These are phyloP conservation scores for Kwoniella bestiolae DNA, from an alignment of 768 basidiomycete genomes.

Conservation along the genomic window DNA sequence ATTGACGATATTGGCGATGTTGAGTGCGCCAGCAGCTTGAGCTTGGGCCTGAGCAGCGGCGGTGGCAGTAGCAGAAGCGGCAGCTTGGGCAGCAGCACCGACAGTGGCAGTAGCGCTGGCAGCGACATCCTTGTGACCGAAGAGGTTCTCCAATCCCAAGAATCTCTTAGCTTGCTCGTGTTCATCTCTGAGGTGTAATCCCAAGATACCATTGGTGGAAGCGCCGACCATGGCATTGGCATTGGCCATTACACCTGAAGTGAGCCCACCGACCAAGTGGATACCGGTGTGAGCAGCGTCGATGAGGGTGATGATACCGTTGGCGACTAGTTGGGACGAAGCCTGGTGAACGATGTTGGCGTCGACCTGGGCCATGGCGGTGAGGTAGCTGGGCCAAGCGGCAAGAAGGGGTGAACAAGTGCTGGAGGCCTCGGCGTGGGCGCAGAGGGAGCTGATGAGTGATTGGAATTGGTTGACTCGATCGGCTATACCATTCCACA, in stretches of 20 bases:
- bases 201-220: conserved; percentile 10
- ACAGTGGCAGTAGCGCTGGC: not conserved
- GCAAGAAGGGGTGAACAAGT: conserved; percentile 24
- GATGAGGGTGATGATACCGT: conserved; percentile 27
- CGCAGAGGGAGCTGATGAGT: conserved; percentile 14
- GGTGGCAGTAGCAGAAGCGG: conserved; percentile 6
- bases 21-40: conserved; percentile 20
- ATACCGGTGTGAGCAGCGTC: conserved; percentile 25
- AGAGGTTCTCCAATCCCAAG: conserved; percentile 22
- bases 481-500: conserved; percentile 3
- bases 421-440: conserved; percentile 9
- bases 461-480: conserved; percentile 27
- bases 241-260: conserved; percentile 7
- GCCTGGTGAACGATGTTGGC: conserved; percentile 4
- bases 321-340: conserved; percentile 12
- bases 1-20: conserved; percentile 21
- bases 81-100: not conserved
- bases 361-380: conserved; percentile 16
- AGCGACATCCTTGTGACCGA: conserved; percentile 1
- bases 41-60: conserved; percentile 12
- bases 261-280: conserved; percentile 1
- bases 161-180: conserved; percentile 14
- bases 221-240: conserved; percentile 6
- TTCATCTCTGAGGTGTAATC: conserved; percentile 20
- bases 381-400: conserved; percentile 21